These are phyloP conservation scores for Irpex sp. DNA, from an alignment of 1,284 basidiomycete genomes.

Conservation along the genomic window DNA sequence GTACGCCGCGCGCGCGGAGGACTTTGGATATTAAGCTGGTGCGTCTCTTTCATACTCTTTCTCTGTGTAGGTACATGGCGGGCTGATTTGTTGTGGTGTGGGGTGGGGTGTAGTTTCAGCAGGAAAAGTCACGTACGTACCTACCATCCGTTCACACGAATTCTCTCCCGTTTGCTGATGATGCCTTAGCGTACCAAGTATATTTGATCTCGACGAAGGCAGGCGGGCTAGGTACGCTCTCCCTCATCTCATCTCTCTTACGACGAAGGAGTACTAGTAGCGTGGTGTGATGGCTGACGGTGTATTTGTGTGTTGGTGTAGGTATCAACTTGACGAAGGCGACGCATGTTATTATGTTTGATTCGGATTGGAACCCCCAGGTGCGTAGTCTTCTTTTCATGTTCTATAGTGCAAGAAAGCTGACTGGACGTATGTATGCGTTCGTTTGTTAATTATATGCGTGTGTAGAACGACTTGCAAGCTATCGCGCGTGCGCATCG, in stretches of 20 bases:
- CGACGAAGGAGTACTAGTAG: too few relatives aligned
- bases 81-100: too few relatives aligned
- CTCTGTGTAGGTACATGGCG: too few relatives aligned
- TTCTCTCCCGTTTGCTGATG: background rate
- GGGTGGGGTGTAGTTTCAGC: conserved; percentile 44
- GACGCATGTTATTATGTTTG: conserved; percentile 79
- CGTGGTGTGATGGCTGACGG: background rate
- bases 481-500: conserved; percentile 84
- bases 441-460: too few relatives aligned
- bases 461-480: conserved; percentile 86
- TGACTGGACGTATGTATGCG: too few relatives aligned
- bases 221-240: conserved; percentile 70
- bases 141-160: too few relatives aligned
- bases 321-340: conserved; percentile 82
- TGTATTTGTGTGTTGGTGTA: conserved; percentile 16
- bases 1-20: conserved; percentile 46
- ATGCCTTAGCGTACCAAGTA: conserved; percentile 66
- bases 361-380: conserved; percentile 73
- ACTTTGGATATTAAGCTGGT: conserved; percentile 55
- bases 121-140: conserved; percentile 47
- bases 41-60: conserved; percentile 12
- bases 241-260: background rate
- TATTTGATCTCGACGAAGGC: conserved; percentile 84
- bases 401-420: too few relatives aligned
- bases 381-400: too few relatives aligned